Percentiles rank a stretch among this genome's conserved stretches.
phyloP scores from a whole-genome alignment of 2,329 filamentous ascomycete species.

The Penicillium sp. region DNA sequence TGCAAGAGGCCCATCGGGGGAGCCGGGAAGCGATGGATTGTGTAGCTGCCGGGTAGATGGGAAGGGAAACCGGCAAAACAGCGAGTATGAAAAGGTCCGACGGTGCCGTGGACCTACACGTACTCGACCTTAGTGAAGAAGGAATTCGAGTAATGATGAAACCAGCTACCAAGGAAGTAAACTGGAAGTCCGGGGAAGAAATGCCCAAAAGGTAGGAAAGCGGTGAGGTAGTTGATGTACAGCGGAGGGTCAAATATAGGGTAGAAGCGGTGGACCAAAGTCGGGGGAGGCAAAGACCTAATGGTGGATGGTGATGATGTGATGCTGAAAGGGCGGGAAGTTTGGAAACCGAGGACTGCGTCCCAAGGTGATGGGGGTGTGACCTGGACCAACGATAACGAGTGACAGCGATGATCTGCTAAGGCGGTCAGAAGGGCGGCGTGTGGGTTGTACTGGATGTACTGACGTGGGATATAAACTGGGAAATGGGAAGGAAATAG shows the following conservation, averaged over 20 bases:
- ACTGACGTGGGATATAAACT: not conserved
- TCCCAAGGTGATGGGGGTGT: conserved; percentile 17
- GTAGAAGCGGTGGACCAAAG: conserved; percentile 5
- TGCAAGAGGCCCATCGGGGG: conserved; percentile 34
- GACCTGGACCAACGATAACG: conserved; percentile 32
- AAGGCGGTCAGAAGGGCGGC: conserved; percentile 34
- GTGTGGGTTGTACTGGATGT: conserved; percentile 6
- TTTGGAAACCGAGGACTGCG: conserved; percentile 26
- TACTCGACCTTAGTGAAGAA: conserved; percentile 7
- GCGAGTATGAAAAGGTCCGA: conserved; percentile 9
- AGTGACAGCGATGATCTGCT: conserved; percentile 24
- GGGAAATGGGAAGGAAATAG: not conserved
- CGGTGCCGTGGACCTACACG: conserved; percentile 16
- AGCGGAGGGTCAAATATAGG: not conserved
- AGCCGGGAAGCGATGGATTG: conserved; percentile 7
- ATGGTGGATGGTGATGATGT: conserved; percentile 28
- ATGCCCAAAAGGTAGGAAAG: conserved; percentile 1
- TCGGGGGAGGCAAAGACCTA: conserved; percentile 11
- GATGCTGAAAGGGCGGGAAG: conserved; percentile 23
- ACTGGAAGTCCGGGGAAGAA: not conserved
- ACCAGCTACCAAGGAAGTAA: not conserved
- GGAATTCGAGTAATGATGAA: not conserved
- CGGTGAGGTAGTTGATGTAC: conserved; percentile 9
- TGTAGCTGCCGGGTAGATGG: conserved; percentile 12
- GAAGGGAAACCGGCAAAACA: conserved; percentile 14